Evolutionary conservation across 108 stramenopile species (phyloP).

Genomic region (Skeletonema costatum): DNA sequence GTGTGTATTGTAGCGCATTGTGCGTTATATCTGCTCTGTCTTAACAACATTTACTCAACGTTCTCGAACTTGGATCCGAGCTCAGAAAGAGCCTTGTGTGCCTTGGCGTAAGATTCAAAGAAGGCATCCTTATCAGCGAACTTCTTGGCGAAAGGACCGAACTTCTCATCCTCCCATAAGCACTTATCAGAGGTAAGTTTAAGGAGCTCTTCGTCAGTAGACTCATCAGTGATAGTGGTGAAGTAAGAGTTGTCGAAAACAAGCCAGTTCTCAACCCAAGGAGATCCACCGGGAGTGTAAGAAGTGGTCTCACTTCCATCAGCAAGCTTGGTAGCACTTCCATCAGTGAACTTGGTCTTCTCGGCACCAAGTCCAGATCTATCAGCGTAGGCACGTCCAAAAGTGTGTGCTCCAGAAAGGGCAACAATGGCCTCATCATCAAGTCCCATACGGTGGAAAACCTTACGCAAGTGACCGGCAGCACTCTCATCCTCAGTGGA

Average conservation of each 20-base stretch:
- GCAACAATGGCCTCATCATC: conserved; percentile 95
- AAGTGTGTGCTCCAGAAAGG: conserved; percentile 91
- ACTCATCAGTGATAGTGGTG: conserved; percentile 53
- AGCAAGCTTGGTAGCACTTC: conserved; percentile 68
- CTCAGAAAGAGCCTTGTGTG: conserved; percentile 91
- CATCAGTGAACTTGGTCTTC: conserved; percentile 94
- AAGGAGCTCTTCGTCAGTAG: conserved; percentile 66
- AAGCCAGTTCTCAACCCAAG: conserved; percentile 81
- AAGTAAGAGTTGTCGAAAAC: conserved; percentile 92
- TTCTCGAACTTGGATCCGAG: conserved; percentile 86
- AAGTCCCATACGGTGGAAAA: conserved; percentile 96
- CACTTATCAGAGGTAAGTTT: conserved; percentile 81
- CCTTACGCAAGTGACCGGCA: conserved; percentile 84
- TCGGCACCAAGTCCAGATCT: conserved; percentile 82
- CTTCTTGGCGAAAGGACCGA: conserved; percentile 70
- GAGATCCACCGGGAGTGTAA: conserved; percentile 86
- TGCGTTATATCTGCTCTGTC: not conserved
- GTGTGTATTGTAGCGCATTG: not conserved
- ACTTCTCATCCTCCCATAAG: conserved; percentile 74
- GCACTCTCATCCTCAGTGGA: conserved; percentile 57
- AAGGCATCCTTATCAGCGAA: conserved; percentile 92
- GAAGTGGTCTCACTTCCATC: conserved; percentile 84
- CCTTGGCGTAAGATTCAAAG: conserved; percentile 90
- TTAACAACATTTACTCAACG: conserved; percentile 41
- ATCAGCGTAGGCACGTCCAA: conserved; percentile 88